These are phyloP conservation scores for Diplodia sapinea DNA, from an alignment of 2,329 filamentous ascomycete genomes.

Conservation along the genomic window DNA sequence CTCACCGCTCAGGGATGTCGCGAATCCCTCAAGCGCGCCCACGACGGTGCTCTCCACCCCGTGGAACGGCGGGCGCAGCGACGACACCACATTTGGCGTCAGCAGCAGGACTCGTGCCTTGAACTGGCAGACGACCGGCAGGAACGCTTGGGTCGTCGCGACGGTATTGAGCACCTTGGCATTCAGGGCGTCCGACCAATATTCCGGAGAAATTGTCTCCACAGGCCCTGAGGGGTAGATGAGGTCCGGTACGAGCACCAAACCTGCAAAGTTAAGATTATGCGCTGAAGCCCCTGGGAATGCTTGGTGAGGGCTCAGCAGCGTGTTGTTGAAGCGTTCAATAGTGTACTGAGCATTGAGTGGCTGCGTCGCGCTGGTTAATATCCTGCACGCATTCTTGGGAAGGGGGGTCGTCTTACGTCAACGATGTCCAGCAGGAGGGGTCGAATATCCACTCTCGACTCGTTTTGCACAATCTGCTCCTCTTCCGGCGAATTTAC, in stretches of 20 bases:
- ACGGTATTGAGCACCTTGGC: slow-evolving; percentile 90
- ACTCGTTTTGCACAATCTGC: slow-evolving; percentile 73
- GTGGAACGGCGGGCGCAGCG: slow-evolving; percentile 79
- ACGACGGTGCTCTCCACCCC: slow-evolving; percentile 86
- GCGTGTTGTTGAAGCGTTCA: slow-evolving; percentile 72
- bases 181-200: slow-evolving; percentile 89
- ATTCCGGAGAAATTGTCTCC: slow-evolving; percentile 80
- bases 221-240: slow-evolving; percentile 82
- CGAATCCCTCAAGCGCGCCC: slow-evolving; percentile 84
- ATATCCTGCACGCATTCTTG: slow-evolving; percentile 31
- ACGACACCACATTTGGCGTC: slow-evolving; percentile 80
- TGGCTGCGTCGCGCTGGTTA: slow-evolving; percentile 57
- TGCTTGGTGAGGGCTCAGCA: slow-evolving; percentile 76
- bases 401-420: slow-evolving; percentile 54
- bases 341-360: slow-evolving; percentile 71
- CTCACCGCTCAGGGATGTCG: slow-evolving; percentile 79
- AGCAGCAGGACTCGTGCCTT: slow-evolving; percentile 74
- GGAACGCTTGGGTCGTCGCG: slow-evolving; percentile 83
- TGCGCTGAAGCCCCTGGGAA: slow-evolving; percentile 78
- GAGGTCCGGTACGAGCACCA: slow-evolving; percentile 82
- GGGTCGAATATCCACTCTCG: slow-evolving; percentile 80
- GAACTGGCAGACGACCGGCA: slow-evolving; percentile 62
- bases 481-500: slow-evolving; percentile 88
- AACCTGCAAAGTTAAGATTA: slow-evolving; percentile 74
- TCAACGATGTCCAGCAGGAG: slow-evolving; percentile 83